Conservation (phyloP, 2,329 filamentous ascomycete species). For the Chaetomiaceae sp. region DNA sequence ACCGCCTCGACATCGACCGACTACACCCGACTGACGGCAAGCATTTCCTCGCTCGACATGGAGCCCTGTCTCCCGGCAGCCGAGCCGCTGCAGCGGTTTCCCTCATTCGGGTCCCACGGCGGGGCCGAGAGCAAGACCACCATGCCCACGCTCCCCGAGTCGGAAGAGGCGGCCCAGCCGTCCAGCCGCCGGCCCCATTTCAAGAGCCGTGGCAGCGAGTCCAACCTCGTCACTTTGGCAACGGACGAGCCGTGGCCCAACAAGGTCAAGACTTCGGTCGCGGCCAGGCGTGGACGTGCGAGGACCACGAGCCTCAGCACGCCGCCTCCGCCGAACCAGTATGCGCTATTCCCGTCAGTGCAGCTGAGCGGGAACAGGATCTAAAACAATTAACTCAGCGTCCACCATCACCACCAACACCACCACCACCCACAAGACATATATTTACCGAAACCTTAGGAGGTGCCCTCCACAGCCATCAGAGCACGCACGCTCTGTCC, state of each 20-base stretch:
- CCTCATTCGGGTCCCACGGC: conserved; percentile 25
- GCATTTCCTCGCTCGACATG: conserved; percentile 44
- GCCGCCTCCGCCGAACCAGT: conserved; percentile 44
- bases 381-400: conserved; percentile 11
- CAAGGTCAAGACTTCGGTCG: conserved; percentile 26
- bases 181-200: conserved; percentile 23
- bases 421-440: not conserved
- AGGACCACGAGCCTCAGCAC: conserved; percentile 45
- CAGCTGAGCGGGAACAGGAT: conserved; percentile 25
- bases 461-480: not conserved
- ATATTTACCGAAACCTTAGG: not conserved
- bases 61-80: conserved; percentile 26
- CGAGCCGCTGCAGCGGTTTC: conserved; percentile 23
- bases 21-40: conserved; percentile 51
- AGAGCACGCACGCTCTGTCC: not conserved
- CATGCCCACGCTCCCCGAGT: conserved; percentile 29
- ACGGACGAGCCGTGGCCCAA: conserved; percentile 19
- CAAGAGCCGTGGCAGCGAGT: conserved; percentile 29
- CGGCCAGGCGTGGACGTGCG: conserved; percentile 37
- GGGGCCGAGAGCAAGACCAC: conserved; percentile 18
- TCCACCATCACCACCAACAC: not conserved
- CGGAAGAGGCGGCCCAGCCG: conserved; percentile 31
- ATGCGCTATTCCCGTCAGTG: conserved; percentile 41
- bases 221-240: conserved; percentile 25
- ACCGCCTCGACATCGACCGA: conserved; percentile 51